Evolutionary conservation across 2,329 filamentous ascomycete genomes (phyloP).

Genomic region (Trichoderma afroharzianum): DNA sequence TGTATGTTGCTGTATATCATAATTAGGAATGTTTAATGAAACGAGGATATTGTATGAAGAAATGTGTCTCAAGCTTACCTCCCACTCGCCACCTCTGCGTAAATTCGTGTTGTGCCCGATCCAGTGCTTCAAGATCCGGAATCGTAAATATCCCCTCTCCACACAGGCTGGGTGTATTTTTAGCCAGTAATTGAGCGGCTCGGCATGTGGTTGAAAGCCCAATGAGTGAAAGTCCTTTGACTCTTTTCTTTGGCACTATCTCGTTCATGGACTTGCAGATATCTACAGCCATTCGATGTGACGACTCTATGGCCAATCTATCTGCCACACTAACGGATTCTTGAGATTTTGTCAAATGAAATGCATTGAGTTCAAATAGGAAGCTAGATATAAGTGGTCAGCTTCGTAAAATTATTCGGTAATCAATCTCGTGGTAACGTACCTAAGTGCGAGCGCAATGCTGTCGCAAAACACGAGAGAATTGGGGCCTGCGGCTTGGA

Average conservation of each 20-base stretch:
- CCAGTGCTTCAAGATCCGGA: neutral
- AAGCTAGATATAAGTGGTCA: neutral
- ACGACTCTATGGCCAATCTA: neutral
- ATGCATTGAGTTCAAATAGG: neutral
- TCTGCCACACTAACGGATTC: neutral
- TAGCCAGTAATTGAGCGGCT: neutral
- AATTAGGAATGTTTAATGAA: neutral
- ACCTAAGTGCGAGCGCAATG: constrained; percentile 3
- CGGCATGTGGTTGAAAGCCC: neutral
- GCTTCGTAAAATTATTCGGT: neutral
- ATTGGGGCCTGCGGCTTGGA: neutral
- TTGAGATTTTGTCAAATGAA: neutral
- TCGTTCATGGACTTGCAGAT: constrained; percentile 7
- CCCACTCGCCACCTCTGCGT: neutral
- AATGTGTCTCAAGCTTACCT: neutral
- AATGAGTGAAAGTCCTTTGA: neutral
- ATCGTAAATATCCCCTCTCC: neutral
- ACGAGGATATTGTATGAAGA: neutral
- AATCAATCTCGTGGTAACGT: neutral
- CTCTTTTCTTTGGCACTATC: neutral
- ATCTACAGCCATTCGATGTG: constrained; percentile 4
- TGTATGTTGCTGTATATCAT: neutral
- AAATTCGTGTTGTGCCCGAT: neutral
- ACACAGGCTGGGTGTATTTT: neutral
- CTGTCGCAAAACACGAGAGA: constrained; percentile 2